Percentiles rank a stretch among this genome's conserved stretches.
phyloP scores from a whole-genome alignment of 2,329 filamentous ascomycete species.

The Malbranchea cinnamomea region DNA sequence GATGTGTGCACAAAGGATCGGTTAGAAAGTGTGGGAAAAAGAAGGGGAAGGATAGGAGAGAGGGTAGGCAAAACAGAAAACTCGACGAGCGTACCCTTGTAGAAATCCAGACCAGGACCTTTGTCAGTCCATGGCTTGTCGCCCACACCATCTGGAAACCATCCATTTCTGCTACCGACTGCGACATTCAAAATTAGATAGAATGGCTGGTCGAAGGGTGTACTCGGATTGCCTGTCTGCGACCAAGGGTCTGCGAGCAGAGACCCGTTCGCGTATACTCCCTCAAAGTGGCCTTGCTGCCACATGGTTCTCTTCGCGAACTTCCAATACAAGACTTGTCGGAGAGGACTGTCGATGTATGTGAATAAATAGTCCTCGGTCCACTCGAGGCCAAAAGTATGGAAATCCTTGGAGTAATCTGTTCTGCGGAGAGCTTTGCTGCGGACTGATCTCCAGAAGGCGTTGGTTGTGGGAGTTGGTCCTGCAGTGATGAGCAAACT shows the following conservation, averaged over 20 bases:
- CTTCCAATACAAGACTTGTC: constrained; percentile 16
- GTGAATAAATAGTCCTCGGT: constrained; percentile 38
- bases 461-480: constrained; percentile 6
- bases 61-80: background rate
- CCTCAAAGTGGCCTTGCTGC: constrained; percentile 28
- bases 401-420: constrained; percentile 22
- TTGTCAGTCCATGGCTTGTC: constrained; percentile 35
- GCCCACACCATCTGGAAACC: constrained; percentile 32
- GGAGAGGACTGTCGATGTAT: constrained; percentile 34
- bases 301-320: constrained; percentile 18
- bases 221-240: constrained; percentile 25
- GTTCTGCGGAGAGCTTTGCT: constrained; percentile 16
- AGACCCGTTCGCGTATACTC: constrained; percentile 27
- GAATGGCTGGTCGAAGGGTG: constrained; percentile 39
- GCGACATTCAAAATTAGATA: constrained; percentile 39
- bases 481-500: constrained; percentile 4
- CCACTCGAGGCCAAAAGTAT: constrained; percentile 42
- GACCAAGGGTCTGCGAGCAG: constrained; percentile 33
- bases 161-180: constrained; percentile 35
- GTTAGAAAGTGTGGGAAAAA: background rate
- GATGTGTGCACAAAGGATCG: no score
- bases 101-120: constrained; percentile 27
- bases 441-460: constrained; percentile 16
- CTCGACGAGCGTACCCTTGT: constrained; percentile 18
- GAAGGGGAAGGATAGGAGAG: no score